phyloP scores from a whole-genome alignment of 164 flowering plant genomes.

The Cinnamomum chago region DNA sequence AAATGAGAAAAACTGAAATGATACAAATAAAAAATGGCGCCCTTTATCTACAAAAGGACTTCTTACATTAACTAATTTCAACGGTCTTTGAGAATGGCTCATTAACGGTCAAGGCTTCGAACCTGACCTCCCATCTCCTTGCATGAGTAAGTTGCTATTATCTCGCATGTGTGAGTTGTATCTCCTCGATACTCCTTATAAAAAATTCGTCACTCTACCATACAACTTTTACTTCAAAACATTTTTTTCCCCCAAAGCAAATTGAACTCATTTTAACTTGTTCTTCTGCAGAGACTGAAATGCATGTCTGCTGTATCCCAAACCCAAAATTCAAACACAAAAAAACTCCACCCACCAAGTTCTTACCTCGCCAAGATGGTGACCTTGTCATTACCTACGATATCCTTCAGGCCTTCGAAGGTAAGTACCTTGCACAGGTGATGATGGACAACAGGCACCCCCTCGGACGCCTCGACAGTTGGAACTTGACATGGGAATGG shows the following conservation, averaged over 20 bases:
- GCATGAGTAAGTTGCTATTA: too few species aligned
- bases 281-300: constrained; percentile 33
- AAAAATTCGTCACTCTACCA: background rate
- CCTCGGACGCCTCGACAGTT: constrained; percentile 68
- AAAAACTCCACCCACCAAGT: constrained; percentile 23
- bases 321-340: constrained; percentile 32
- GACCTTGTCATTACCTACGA: constrained; percentile 49
- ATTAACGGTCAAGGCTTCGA: too few species aligned
- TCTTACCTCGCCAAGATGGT: constrained; percentile 17
- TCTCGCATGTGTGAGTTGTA: too few species aligned
- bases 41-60: too few species aligned
- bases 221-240: background rate
- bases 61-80: too few species aligned
- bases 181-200: too few species aligned
- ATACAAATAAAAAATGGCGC: too few species aligned
- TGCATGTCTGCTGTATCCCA: constrained; percentile 48
- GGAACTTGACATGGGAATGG: constrained; percentile 96
- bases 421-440: constrained; percentile 55
- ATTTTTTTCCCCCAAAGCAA: constrained; percentile 25
- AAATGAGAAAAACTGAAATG: too few species aligned
- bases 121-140: too few species aligned
- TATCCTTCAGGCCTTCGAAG: constrained; percentile 32
- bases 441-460: constrained; percentile 53
- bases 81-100: too few species aligned
- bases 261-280: constrained; percentile 21